Conservation (phyloP, 1,139 yeast genomes). For the Hyphopichia pseudoburtonii region DNA sequence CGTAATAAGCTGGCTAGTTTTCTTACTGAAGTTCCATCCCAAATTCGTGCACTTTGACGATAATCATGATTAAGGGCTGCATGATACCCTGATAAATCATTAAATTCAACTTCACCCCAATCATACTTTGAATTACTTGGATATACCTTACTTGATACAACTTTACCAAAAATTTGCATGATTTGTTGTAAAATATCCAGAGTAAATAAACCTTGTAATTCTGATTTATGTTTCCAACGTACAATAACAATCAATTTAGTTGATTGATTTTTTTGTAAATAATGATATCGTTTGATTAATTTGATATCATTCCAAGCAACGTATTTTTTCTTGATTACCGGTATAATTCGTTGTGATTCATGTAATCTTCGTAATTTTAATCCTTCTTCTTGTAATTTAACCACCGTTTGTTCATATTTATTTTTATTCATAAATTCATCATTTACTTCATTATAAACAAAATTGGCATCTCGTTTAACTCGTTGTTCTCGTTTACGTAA, state of each 20-base stretch:
- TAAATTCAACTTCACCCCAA: constrained; percentile 36
- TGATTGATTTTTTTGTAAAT: neutral
- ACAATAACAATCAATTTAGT: constrained; percentile 17
- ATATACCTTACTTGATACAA: constrained; percentile 16
- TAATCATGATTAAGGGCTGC: constrained; percentile 44
- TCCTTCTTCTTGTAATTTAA: constrained; percentile 32
- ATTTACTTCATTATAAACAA: constrained; percentile 3
- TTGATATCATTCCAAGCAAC: too few species aligned
- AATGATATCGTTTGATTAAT: too few species aligned
- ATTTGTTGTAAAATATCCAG: constrained; percentile 32
- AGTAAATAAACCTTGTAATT: constrained; percentile 30
- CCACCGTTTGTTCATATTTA: constrained; percentile 15
- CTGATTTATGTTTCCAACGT: constrained; percentile 47
- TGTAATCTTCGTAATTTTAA: constrained; percentile 7
- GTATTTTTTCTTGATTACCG: constrained; percentile 3
- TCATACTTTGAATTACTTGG: constrained; percentile 29
- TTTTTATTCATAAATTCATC: neutral
- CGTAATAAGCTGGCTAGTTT: constrained; percentile 49
- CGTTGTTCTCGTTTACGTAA: neutral
- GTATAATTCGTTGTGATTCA: constrained; percentile 18
- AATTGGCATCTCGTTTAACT: neutral
- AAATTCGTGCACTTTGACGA: constrained; percentile 36
- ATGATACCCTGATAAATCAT: constrained; percentile 21
- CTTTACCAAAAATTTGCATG: constrained; percentile 49
- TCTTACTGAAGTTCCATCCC: constrained; percentile 49